A percentile compares a stretch with the other conserved stretches of the same genome.
Evolutionary conservation across 2,329 filamentous ascomycete species (phyloP).

Genomic region (Sphaerulina vaccinii): DNA sequence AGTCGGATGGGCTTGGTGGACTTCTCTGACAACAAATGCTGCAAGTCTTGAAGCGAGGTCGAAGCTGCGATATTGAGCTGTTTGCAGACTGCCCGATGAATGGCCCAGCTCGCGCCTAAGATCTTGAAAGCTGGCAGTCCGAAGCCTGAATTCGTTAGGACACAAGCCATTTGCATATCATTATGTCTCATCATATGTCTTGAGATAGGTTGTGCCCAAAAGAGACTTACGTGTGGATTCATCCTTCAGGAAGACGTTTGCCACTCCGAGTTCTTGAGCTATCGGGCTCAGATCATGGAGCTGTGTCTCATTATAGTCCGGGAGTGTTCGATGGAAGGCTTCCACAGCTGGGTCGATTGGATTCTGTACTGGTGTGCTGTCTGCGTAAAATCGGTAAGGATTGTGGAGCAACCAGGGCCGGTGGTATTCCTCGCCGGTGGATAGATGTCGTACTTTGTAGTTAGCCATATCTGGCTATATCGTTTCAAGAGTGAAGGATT

Average conservation of each 20-base stretch:
- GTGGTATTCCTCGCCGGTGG: conserved; percentile 8
- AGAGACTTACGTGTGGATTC: conserved; percentile 65
- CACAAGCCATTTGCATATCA: too few relatives aligned
- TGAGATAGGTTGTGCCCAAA: too few relatives aligned
- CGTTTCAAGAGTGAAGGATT: too few relatives aligned
- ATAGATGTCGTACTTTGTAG: conserved; percentile 27
- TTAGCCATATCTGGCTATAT: conserved; percentile 18
- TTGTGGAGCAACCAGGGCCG: conserved; percentile 27
- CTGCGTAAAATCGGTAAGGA: neutral
- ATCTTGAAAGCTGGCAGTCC: conserved; percentile 77
- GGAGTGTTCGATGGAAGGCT: conserved; percentile 59
- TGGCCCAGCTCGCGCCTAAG: conserved; percentile 73
- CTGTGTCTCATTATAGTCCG: conserved; percentile 56
- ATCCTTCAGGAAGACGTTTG: conserved; percentile 65
- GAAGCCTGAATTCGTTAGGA: too few relatives aligned
- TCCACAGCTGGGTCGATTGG: conserved; percentile 25
- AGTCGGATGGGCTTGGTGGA: conserved; percentile 43
- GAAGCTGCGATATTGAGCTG: conserved; percentile 47
- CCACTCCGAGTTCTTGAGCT: conserved; percentile 58
- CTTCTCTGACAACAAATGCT: conserved; percentile 29
- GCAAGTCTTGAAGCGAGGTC: conserved; percentile 47
- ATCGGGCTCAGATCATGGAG: conserved; percentile 55
- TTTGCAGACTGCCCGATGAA: conserved; percentile 56
- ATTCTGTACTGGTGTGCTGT: neutral
- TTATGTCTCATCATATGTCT: too few relatives aligned